These are phyloP conservation scores for Oryza officinalis DNA, from an alignment of 176 grass and related monocot species.

Conservation along the genomic window DNA sequence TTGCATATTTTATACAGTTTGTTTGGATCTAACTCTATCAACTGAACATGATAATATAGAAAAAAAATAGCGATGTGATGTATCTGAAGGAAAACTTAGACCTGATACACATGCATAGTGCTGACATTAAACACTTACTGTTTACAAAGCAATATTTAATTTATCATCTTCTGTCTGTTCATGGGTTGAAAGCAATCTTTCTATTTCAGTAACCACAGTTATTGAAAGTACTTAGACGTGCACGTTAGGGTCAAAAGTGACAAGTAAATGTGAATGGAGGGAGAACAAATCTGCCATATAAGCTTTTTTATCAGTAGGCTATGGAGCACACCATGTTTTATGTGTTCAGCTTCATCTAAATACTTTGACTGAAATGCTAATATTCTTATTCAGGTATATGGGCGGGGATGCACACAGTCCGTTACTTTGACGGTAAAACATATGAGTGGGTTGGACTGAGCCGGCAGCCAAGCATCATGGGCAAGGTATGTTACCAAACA, in stretches of 20 bases:
- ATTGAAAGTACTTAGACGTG: no score
- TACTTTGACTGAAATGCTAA: neutral
- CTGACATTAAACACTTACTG: neutral
- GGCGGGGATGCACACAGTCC: conserved; percentile 96
- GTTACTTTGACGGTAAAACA: conserved; percentile 96
- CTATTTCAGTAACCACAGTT: neutral
- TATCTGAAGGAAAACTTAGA: neutral
- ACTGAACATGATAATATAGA: conserved; percentile 20
- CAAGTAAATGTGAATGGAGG: no score
- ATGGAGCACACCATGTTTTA: neutral
- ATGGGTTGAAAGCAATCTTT: conserved; percentile 5
- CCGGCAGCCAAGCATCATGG: conserved; percentile 92
- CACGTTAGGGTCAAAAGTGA: no score
- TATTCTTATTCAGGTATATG: conserved; percentile 85
- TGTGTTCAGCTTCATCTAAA: neutral
- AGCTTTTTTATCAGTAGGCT: neutral
- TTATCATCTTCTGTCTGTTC: conserved; percentile 1
- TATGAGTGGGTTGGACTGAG: conserved; percentile 99
- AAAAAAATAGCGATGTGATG: conserved; percentile 15
- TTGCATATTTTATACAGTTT: conserved; percentile 32
- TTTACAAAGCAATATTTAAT: conserved; percentile 18
- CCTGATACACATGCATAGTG: conserved; percentile 1
- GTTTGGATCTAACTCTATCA: conserved; percentile 30
- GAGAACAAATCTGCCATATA: neutral
- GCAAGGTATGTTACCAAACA: conserved; percentile 72